Evolutionary conservation across 2,329 filamentous ascomycete genomes (phyloP).

Genomic region (Alternaria arborescens): DNA sequence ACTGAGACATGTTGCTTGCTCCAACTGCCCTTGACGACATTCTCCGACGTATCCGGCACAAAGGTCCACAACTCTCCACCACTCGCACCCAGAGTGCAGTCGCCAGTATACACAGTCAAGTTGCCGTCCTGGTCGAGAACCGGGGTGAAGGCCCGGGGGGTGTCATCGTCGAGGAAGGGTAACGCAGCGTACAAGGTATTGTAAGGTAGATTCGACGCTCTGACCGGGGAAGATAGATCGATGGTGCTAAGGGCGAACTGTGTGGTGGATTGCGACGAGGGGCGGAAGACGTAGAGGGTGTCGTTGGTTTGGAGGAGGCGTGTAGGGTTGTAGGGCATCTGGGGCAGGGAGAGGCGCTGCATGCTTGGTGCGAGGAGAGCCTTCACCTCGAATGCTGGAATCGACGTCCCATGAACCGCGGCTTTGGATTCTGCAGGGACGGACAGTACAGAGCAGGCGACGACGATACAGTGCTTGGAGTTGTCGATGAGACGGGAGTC

Average conservation of each 20-base stretch:
- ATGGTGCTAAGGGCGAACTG: constrained; percentile 68
- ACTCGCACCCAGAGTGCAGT: constrained; percentile 66
- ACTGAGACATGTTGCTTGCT: constrained; percentile 52
- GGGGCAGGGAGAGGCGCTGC: constrained; percentile 32
- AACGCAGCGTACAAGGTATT: constrained; percentile 64
- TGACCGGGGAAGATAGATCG: constrained; percentile 68
- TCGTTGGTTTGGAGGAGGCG: constrained; percentile 69
- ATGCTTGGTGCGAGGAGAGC: constrained; percentile 23
- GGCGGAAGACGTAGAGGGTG: constrained; percentile 74
- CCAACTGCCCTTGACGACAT: constrained; percentile 65
- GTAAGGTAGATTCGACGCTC: constrained; percentile 54
- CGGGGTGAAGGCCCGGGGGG: constrained; percentile 70
- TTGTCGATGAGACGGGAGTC: constrained; percentile 10
- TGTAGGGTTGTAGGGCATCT: constrained; percentile 80
- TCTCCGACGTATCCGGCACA: constrained; percentile 55
- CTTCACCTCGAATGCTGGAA: constrained; percentile 32
- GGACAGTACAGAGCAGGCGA: constrained; percentile 3
- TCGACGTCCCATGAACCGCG: constrained; percentile 28
- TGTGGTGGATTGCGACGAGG: constrained; percentile 57
- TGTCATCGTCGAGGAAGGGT: constrained; percentile 67
- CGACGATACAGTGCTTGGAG: constrained; percentile 12
- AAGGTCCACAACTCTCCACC: constrained; percentile 74
- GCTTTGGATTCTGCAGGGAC: constrained; percentile 7
- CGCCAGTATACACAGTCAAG: constrained; percentile 76
- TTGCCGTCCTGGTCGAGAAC: constrained; percentile 72